Evolutionary conservation across 768 basidiomycete species (phyloP).

Genomic region (Mrakia blollopis): DNA sequence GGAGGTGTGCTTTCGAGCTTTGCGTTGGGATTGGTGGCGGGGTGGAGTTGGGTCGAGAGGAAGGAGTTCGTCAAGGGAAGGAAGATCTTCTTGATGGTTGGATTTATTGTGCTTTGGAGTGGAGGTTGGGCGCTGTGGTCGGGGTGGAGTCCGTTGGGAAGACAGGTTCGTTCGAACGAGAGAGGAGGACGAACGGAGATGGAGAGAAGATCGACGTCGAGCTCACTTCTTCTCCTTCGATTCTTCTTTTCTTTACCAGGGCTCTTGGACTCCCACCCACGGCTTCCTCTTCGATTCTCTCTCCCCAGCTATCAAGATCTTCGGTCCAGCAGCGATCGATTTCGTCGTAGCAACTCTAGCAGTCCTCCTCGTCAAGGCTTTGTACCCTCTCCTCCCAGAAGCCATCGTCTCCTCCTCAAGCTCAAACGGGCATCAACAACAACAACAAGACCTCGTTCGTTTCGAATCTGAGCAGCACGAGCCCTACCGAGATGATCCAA

Average conservation of each 20-base stretch:
- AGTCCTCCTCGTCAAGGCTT: not conserved
- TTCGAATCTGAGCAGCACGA: not conserved
- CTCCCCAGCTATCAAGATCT: not conserved
- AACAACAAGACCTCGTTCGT: not conserved
- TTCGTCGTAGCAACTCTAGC: not conserved
- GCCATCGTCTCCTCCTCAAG: not conserved
- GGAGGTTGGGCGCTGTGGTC: not conserved
- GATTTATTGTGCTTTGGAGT: slow-evolving; percentile 3
- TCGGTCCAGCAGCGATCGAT: slow-evolving; percentile 2
- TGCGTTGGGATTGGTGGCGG: not conserved
- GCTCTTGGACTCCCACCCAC: slow-evolving; percentile 8
- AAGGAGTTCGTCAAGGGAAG: too few relatives aligned
- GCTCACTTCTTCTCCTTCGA: not conserved
- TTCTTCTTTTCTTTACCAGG: not conserved
- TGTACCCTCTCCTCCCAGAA: not conserved
- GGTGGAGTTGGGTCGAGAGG: not conserved
- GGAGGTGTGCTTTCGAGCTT: not conserved
- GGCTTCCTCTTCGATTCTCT: slow-evolving; percentile 21
- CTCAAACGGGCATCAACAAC: not conserved
- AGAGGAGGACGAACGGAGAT: not conserved
- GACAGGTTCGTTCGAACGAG: slow-evolving; percentile 5
- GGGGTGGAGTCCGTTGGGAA: not conserved
- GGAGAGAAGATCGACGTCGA: not conserved
- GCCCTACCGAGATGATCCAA: not conserved
- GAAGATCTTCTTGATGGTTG: not conserved